phyloP scores from a whole-genome alignment of 106 monocot species.

The Agapanthus africanus region DNA sequence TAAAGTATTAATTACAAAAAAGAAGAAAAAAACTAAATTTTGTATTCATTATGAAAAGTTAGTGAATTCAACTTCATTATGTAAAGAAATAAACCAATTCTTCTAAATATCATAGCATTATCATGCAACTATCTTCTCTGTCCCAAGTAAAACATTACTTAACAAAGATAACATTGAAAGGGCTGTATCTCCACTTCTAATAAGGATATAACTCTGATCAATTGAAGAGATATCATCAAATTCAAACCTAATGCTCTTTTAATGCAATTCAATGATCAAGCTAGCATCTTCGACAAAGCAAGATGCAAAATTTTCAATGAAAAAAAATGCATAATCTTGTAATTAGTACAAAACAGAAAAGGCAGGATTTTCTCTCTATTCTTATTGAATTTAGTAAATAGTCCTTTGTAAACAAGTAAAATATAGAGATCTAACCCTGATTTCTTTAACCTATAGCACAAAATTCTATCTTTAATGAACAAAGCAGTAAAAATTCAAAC shows the following conservation, averaged over 20 bases:
- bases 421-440: neutral
- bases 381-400: too few relatives aligned
- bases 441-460: too few relatives aligned
- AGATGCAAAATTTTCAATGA: neutral
- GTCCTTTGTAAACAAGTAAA: neutral
- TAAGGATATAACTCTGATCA: too few relatives aligned
- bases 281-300: neutral
- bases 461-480: neutral
- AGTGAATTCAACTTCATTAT: too few relatives aligned
- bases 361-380: too few relatives aligned
- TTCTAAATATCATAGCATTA: neutral
- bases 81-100: too few relatives aligned
- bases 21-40: too few relatives aligned
- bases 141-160: neutral
- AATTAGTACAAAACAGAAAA: too few relatives aligned
- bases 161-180: neutral
- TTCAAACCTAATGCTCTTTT: neutral
- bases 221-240: neutral
- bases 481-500: too few relatives aligned
- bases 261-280: neutral
- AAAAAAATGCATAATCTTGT: neutral
- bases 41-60: too few relatives aligned
- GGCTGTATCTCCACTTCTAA: neutral
- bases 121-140: neutral
- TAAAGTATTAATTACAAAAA: too few relatives aligned